phyloP scores from a whole-genome alignment of 495 filamentous ascomycete species.

The Xylaria telfairii region DNA sequence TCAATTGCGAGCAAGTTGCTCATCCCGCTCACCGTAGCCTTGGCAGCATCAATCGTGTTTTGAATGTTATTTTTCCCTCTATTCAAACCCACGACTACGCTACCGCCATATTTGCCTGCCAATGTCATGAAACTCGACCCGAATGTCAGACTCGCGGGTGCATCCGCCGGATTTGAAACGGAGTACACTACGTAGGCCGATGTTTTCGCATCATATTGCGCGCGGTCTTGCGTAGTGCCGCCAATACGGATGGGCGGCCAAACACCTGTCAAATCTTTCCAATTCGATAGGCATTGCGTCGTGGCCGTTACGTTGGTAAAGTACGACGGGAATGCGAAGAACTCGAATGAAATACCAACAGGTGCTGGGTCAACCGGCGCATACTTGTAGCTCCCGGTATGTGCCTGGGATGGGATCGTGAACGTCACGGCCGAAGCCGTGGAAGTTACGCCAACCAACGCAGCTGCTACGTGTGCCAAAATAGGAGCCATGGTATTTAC shows the following conservation, averaged over 20 bases:
- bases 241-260: slow-evolving; percentile 67
- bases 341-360: slow-evolving; percentile 64
- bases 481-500: slow-evolving; percentile 8
- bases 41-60: slow-evolving; percentile 63
- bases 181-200: slow-evolving; percentile 60
- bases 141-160: slow-evolving; percentile 61
- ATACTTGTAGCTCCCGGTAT: slow-evolving; percentile 39
- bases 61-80: slow-evolving; percentile 60
- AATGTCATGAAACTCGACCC: slow-evolving; percentile 61
- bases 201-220: slow-evolving; percentile 57
- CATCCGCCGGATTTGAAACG: slow-evolving; percentile 60
- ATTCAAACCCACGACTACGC: slow-evolving; percentile 63
- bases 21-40: slow-evolving; percentile 51
- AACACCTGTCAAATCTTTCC: slow-evolving; percentile 58
- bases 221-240: slow-evolving; percentile 66
- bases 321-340: slow-evolving; percentile 66
- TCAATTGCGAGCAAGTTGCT: slow-evolving; percentile 63
- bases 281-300: slow-evolving; percentile 60
- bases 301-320: slow-evolving; percentile 61
- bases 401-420: slow-evolving; percentile 39
- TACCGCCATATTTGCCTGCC: slow-evolving; percentile 57
- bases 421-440: slow-evolving; percentile 41
- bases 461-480: slow-evolving; percentile 4
- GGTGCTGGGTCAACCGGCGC: slow-evolving; percentile 54
- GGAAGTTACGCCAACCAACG: neutral